phyloP scores from a whole-genome alignment of 148 eudicot genomes.

The Pharnaceum exiguum region DNA sequence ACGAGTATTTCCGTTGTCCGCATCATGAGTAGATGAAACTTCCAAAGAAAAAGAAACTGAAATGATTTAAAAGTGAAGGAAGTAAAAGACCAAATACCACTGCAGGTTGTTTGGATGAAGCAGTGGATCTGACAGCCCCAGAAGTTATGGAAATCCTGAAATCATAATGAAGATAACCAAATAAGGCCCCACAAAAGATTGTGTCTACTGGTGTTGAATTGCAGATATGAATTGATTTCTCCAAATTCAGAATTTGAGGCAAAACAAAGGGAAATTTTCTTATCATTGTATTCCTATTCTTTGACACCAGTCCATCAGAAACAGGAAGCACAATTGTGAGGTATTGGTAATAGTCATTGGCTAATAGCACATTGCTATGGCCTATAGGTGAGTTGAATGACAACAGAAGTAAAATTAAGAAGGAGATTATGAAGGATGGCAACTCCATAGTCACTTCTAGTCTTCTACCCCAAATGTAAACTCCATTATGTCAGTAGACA shows the following conservation, averaged over 20 bases:
- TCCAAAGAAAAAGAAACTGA: not conserved
- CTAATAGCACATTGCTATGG: no score
- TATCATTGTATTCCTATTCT: no score
- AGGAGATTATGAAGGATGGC: no score
- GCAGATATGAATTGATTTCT: not conserved
- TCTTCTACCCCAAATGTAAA: no score
- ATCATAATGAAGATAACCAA: slow-evolving; percentile 2
- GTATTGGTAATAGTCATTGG: no score
- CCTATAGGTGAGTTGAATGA: no score
- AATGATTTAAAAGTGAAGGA: not conserved
- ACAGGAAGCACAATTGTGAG: no score
- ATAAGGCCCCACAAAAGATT: not conserved
- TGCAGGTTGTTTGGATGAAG: slow-evolving; percentile 32
- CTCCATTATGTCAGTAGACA: no score
- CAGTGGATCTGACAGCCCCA: slow-evolving; percentile 17
- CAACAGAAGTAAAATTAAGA: no score
- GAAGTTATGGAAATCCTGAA: slow-evolving; percentile 26
- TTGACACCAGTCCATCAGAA: no score
- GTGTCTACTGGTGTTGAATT: not conserved
- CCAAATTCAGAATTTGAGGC: not conserved
- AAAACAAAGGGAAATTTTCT: no score
- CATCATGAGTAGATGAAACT: not conserved
- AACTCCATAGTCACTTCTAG: no score
- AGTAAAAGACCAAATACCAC: slow-evolving; percentile 31
- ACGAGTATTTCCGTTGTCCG: not conserved